These are phyloP conservation scores for Trichoderma asperellum DNA, from an alignment of 2,329 filamentous ascomycete species.

Conservation along the genomic window DNA sequence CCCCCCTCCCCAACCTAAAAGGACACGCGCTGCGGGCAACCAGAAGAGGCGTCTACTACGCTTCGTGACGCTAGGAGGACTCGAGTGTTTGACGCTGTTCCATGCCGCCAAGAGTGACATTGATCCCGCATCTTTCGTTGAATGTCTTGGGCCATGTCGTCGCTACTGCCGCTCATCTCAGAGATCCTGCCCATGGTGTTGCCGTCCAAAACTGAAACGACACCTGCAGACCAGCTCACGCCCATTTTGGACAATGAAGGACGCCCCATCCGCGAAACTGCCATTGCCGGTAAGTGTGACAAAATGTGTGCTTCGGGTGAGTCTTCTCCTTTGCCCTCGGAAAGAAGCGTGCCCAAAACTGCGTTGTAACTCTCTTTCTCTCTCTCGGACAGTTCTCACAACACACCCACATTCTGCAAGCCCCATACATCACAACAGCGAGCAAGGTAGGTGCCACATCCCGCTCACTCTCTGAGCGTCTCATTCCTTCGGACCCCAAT, in stretches of 20 bases:
- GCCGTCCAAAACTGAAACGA: conserved; percentile 61
- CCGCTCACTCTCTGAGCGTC: conserved; percentile 7
- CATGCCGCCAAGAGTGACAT: conserved; percentile 22
- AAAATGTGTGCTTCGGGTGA: conserved; percentile 69
- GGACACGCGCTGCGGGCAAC: conserved; percentile 14
- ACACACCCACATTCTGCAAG: conserved; percentile 65
- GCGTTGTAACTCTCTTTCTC: conserved; percentile 22
- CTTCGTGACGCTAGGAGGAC: conserved; percentile 13
- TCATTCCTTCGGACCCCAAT: conserved; percentile 12
- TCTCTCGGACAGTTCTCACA: conserved; percentile 56
- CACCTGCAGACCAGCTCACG: conserved; percentile 52
- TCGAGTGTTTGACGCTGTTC: conserved; percentile 5
- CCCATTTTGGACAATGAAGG: conserved; percentile 39
- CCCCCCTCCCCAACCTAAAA: conserved; percentile 18
- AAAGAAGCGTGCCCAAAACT: conserved; percentile 20
- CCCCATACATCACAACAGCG: conserved; percentile 69
- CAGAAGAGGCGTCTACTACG: conserved; percentile 8
- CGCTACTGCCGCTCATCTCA: conserved; percentile 58
- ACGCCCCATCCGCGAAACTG: conserved; percentile 48
- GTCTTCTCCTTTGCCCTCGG: conserved; percentile 34
- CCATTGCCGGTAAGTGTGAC: conserved; percentile 66
- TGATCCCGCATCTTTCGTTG: not conserved
- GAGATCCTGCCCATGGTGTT: conserved; percentile 64
- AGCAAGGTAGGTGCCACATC: conserved; percentile 57
- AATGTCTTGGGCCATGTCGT: conserved; percentile 48